Conservation (phyloP, 495 filamentous ascomycete species). For the Daldinia vernicosa region DNA sequence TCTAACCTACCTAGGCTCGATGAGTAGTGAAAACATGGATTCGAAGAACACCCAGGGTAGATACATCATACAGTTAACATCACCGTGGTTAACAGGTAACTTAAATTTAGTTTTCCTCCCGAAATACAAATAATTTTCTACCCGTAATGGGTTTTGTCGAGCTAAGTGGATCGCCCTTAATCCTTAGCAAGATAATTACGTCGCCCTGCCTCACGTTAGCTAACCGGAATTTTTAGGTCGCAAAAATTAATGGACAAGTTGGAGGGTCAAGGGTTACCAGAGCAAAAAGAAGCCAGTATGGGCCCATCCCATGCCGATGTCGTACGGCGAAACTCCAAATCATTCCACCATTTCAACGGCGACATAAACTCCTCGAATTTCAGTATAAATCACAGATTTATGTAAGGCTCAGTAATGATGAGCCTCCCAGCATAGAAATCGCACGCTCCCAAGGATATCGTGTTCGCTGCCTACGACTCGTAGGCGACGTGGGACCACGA, state of each 20-base stretch:
- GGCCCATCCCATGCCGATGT: neutral
- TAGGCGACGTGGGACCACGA: neutral
- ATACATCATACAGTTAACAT: neutral
- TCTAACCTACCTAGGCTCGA: no score
- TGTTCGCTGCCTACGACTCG: neutral
- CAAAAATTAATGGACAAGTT: neutral
- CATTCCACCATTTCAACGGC: neutral
- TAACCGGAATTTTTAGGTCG: neutral
- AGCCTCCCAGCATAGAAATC: constrained; percentile 10
- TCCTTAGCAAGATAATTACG: neutral
- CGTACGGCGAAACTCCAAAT: neutral
- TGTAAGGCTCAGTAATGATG: constrained; percentile 6
- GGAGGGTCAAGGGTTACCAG: neutral
- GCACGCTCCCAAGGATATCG: constrained; percentile 13
- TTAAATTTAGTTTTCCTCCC: neutral
- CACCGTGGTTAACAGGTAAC: neutral
- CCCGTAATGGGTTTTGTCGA: neutral
- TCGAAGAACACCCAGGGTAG: neutral
- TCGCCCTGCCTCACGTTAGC: neutral
- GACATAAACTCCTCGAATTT: neutral
- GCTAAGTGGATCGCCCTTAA: neutral
- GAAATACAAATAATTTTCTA: neutral
- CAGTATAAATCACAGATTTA: neutral
- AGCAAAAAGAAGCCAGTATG: neutral
- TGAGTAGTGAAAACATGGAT: neutral